These are phyloP conservation scores for Pythium scleroteichum DNA, from an alignment of 352 stramenopile genomes.

Conservation along the genomic window DNA sequence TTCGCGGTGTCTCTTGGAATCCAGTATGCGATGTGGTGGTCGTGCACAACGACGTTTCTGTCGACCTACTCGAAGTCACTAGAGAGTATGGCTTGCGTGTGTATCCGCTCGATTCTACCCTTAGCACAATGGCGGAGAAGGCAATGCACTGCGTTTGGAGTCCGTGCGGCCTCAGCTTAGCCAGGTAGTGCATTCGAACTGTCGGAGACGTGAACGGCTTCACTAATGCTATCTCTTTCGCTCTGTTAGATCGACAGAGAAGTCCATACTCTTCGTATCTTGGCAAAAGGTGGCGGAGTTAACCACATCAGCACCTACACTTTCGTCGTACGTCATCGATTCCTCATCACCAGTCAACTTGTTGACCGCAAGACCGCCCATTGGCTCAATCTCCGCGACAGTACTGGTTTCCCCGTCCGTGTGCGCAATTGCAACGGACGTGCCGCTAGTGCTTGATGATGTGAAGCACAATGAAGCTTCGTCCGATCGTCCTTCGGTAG, in stretches of 20 bases:
- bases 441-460: constrained; percentile 18
- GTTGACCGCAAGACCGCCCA: not conserved
- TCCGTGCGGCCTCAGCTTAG: constrained; percentile 41
- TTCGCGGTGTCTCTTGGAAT: constrained; percentile 43
- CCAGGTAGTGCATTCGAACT: constrained; percentile 28
- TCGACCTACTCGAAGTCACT: constrained; percentile 32
- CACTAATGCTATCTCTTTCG: not conserved
- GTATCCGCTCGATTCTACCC: not conserved
- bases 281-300: not conserved
- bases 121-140: constrained; percentile 4
- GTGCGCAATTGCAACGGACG: constrained; percentile 14
- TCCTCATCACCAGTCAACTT: not conserved
- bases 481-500: not conserved
- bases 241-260: constrained; percentile 9
- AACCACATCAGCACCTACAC: not conserved
- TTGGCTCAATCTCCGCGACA: constrained; percentile 13
- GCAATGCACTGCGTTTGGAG: constrained; percentile 46
- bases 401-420: constrained; percentile 14
- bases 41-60: constrained; percentile 16
- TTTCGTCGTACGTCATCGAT: constrained; percentile 7
- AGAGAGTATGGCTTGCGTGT: not conserved
- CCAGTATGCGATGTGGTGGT: constrained; percentile 33
- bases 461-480: not conserved
- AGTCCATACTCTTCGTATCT: constrained; percentile 4
- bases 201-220: not conserved